Base-by-base conservation (phyloP, 768 basidiomycete species). In the Cubamyces lactineus region DNA sequence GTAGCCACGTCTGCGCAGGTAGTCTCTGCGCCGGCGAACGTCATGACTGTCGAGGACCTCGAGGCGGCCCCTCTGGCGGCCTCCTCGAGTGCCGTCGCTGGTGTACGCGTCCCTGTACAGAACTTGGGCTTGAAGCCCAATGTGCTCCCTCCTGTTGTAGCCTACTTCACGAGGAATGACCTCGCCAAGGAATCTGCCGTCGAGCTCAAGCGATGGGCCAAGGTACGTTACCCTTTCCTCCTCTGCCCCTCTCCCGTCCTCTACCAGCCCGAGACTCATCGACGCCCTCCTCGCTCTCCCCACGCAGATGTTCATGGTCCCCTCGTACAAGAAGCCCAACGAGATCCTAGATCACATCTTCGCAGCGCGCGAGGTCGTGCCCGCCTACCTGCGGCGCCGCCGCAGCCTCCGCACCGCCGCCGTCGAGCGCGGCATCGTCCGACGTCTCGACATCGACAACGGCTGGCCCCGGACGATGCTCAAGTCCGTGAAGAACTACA, bases 261-360 rank as follows among this genome's bases (percentile, higher is more conserved):
- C 12, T 42, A 17, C 12, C 8, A 5, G 5, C 16, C 38, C 8
- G 19, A 15, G 17, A 11, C 19, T 41, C 52, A 23, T 6, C 23
- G 16, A 23, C 52, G 2, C 1, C 21, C 21, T 6, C 38, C 0
- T 34, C 9, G 34, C 34, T 34, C 9, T 1, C 34, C 9, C 15
- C n/a, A n/a, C 21, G 21, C 55, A 56, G 55, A 15, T 56, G n/a
- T 6, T 47, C 19, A 47, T 38, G 55, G 55, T 56, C 13, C 55
- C 55, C 34, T 19, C 19, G 19, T 12, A 47, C 28, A 46, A 47
- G 28, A 23, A 30, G 9, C 43, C 19, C 28, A 5, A 5, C 3
- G 43, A 56, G n/a, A 56, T 56, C 12, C 43, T 56, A 8, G 55
- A 56, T 30, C 24, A 45, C 30, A 47, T 56, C 19, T 56, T 56